Conservation (phyloP, 2,329 filamentous ascomycete species). For the Trichoderma semiorbis region DNA sequence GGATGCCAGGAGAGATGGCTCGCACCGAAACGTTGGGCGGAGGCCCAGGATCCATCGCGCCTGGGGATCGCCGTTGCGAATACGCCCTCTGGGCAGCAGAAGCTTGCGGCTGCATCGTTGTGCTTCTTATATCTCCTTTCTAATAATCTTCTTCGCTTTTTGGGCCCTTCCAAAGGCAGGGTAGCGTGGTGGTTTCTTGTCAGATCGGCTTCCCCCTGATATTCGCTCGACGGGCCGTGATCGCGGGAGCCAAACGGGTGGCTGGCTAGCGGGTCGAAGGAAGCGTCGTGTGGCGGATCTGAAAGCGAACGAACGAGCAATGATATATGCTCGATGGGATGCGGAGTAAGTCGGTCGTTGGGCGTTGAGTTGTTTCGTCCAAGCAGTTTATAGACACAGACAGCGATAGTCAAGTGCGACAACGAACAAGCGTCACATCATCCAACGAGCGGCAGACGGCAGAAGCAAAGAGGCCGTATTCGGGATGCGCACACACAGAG, state of each 20-base stretch:
- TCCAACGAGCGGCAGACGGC: slow-evolving; percentile 15
- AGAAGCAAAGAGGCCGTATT: not conserved
- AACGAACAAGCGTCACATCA: not conserved
- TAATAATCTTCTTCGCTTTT: not conserved
- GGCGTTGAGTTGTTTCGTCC: not conserved
- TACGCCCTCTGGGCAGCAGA: slow-evolving; percentile 46
- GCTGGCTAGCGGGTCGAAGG: slow-evolving; percentile 4
- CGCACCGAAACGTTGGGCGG: slow-evolving; percentile 54
- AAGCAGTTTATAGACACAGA: not conserved
- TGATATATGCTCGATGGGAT: not conserved
- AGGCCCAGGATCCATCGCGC: slow-evolving; percentile 56
- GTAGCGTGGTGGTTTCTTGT: not conserved
- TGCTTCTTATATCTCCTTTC: not conserved
- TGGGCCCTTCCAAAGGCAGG: not conserved
- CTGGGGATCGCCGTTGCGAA: slow-evolving; percentile 61
- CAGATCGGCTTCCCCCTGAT: not conserved
- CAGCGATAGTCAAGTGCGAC: not conserved
- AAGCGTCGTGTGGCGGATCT: slow-evolving; percentile 4
- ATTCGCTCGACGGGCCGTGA: not conserved
- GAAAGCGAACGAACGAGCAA: not conserved
- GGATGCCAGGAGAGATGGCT: slow-evolving; percentile 55
- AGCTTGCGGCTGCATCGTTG: slow-evolving; percentile 48
- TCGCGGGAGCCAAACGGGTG: slow-evolving; percentile 9
- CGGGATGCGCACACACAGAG: not conserved
- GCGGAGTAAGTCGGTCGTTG: not conserved